phyloP scores from a whole-genome alignment of 225 moss, liverwort and hornwort genomes.

The Neckera pumila region DNA sequence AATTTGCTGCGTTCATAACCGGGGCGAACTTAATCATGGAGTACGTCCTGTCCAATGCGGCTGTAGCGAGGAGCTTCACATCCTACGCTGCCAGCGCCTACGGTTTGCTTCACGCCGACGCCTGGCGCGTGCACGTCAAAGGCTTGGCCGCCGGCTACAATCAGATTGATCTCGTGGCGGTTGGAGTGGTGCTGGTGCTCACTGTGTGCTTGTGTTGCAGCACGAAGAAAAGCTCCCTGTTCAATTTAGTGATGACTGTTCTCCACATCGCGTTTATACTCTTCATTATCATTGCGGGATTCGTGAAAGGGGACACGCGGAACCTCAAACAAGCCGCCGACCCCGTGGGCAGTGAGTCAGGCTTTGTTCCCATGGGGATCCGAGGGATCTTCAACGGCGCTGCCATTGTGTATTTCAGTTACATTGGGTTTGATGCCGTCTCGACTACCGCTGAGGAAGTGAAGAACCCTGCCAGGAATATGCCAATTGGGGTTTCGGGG shows the following conservation, averaged over 20 bases:
- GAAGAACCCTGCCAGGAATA: slow-evolving; percentile 51
- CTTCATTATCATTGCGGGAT: slow-evolving; percentile 72
- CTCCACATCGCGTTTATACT: slow-evolving; percentile 65
- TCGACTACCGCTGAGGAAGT: slow-evolving; percentile 72
- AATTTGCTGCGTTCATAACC: slow-evolving; percentile 87
- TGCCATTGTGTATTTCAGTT: slow-evolving; percentile 66
- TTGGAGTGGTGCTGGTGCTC: slow-evolving; percentile 52
- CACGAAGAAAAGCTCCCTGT: slow-evolving; percentile 69
- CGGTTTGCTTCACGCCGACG: slow-evolving; percentile 44
- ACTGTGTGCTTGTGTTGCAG: slow-evolving; percentile 74
- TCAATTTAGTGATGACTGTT: slow-evolving; percentile 74
- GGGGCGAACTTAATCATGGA: slow-evolving; percentile 95
- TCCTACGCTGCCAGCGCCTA: slow-evolving; percentile 59
- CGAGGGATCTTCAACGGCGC: slow-evolving; percentile 63
- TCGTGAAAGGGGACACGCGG: slow-evolving; percentile 54
- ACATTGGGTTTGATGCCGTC: slow-evolving; percentile 68
- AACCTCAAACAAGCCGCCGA: slow-evolving; percentile 51
- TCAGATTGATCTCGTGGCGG: slow-evolving; percentile 62
- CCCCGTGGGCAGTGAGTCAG: slow-evolving; percentile 26
- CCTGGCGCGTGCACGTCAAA: slow-evolving; percentile 58
- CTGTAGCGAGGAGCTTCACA: slow-evolving; percentile 85
- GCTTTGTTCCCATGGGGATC: slow-evolving; percentile 69
- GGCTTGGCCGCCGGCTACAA: slow-evolving; percentile 43
- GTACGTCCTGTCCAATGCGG: slow-evolving; percentile 87
- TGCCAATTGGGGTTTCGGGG: slow-evolving; percentile 59